Evolutionary conservation across 75 land plant genomes (phyloP).

Genomic region (Chamaecyparis obtusa): DNA sequence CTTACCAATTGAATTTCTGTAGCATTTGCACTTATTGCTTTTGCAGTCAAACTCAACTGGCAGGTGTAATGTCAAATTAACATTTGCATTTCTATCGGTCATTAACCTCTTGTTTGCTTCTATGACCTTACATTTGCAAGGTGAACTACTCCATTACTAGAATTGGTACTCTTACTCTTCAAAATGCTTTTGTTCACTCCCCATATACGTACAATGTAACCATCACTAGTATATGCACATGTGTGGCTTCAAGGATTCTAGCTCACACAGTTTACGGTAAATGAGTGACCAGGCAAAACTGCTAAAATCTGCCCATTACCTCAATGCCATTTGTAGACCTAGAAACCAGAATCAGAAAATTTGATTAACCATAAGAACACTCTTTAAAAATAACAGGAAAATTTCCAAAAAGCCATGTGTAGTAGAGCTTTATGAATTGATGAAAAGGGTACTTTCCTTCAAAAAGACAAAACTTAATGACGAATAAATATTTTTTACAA

Average conservation of each 20-base stretch:
- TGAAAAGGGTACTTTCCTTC: background rate
- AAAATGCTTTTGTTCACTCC: slow-evolving; percentile 36
- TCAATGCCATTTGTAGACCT: slow-evolving; percentile 96
- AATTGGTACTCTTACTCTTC: slow-evolving; percentile 20
- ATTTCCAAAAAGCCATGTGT: background rate
- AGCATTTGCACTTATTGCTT: background rate
- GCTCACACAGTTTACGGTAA: slow-evolving; percentile 92
- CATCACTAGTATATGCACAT: slow-evolving; percentile 98
- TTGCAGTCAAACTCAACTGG: background rate
- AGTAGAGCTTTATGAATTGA: background rate
- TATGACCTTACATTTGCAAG: slow-evolving; percentile 36
- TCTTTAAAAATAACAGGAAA: background rate
- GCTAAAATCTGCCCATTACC: slow-evolving; percentile 65
- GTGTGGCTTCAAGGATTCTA: slow-evolving; percentile 93
- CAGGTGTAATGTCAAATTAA: too few species aligned
- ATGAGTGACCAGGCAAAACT: slow-evolving; percentile 79
- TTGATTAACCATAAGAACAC: background rate
- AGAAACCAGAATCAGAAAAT: slow-evolving; percentile 11
- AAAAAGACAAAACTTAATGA: background rate
- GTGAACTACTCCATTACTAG: slow-evolving; percentile 45
- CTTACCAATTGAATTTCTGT: background rate
- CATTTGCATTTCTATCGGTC: background rate
- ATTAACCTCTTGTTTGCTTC: background rate
- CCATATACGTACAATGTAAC: slow-evolving; percentile 88
- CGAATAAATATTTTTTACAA: background rate